Evolutionary conservation across 495 filamentous ascomycete species (phyloP).

Genomic region (Trichoderma orchidacearum): DNA sequence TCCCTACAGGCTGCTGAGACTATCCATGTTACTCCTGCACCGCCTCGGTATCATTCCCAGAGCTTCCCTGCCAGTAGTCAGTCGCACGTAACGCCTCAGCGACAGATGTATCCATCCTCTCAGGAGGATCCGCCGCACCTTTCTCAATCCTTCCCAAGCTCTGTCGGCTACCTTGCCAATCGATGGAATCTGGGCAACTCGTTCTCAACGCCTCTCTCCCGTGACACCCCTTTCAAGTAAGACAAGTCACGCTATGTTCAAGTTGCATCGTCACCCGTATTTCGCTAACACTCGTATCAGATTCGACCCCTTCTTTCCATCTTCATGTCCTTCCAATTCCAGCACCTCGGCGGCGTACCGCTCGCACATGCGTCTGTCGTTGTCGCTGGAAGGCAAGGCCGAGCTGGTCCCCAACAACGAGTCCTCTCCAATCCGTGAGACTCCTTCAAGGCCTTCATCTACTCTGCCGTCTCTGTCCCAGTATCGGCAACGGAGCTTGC

Average conservation of each 20-base stretch:
- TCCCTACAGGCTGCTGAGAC: constrained; percentile 4
- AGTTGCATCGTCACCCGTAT: not conserved
- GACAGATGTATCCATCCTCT: not conserved
- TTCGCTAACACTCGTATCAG: constrained; percentile 10
- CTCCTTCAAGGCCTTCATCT: constrained; percentile 11
- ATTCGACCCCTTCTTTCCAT: constrained; percentile 18
- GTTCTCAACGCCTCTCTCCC: constrained; percentile 18
- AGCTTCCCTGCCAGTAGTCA: not conserved
- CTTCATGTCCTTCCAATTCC: constrained; percentile 17
- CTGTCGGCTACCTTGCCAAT: constrained; percentile 23
- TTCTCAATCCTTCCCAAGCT: constrained; percentile 17
- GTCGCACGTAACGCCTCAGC: not conserved
- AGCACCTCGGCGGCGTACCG: constrained; percentile 14
- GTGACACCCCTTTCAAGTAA: constrained; percentile 2
- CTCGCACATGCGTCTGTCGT: constrained; percentile 45
- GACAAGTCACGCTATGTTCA: not conserved
- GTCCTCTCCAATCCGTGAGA: constrained; percentile 53
- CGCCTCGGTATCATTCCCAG: not conserved
- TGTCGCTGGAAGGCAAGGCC: constrained; percentile 74
- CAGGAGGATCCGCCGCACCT: not conserved
- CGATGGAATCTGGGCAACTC: constrained; percentile 23
- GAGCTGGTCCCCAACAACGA: constrained; percentile 51
- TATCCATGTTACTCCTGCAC: not conserved
- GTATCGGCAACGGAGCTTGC: constrained; percentile 36
- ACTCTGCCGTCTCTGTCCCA: constrained; percentile 29